Conservation (phyloP, 306 rosid species). For the Malus domestica region DNA sequence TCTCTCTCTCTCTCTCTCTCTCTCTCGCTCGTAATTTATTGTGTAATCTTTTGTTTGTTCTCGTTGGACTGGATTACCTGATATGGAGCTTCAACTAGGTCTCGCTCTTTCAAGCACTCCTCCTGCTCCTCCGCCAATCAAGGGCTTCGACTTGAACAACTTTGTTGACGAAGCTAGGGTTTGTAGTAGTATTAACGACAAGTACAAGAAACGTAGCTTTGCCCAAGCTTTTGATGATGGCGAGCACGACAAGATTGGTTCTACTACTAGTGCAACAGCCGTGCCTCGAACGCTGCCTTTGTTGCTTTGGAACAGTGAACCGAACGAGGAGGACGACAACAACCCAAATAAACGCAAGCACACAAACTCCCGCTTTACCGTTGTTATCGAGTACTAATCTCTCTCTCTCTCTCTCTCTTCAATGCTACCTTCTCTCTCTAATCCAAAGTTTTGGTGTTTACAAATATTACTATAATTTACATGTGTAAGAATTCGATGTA, state of each 20-base stretch:
- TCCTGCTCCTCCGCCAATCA: conserved; percentile 1
- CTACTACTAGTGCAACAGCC: neutral
- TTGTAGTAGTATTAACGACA: neutral
- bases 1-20: neutral
- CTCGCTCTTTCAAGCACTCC: conserved; percentile 48
- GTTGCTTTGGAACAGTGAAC: conserved; percentile 43
- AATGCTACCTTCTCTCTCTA: neutral
- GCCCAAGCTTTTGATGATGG: conserved; percentile 19
- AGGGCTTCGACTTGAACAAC: conserved; percentile 20
- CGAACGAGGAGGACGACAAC: conserved; percentile 15
- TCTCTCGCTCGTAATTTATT: neutral
- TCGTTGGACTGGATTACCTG: conserved; percentile 3
- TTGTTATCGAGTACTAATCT: conserved; percentile 14
- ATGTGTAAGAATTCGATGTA: too few relatives aligned
- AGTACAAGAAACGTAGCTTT: conserved; percentile 29
- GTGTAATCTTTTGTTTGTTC: neutral
- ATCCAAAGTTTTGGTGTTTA: neutral
- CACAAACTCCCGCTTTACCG: neutral
- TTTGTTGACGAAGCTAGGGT: neutral
- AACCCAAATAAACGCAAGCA: neutral
- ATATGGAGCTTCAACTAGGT: conserved; percentile 72
- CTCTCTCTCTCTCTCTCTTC: neutral
- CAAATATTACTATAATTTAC: neutral
- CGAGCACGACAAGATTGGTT: neutral
- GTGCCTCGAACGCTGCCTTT: conserved; percentile 54